Evolutionary conservation across 139 green algal genomes (phyloP).

Genomic region (Chlorella sp.): DNA sequence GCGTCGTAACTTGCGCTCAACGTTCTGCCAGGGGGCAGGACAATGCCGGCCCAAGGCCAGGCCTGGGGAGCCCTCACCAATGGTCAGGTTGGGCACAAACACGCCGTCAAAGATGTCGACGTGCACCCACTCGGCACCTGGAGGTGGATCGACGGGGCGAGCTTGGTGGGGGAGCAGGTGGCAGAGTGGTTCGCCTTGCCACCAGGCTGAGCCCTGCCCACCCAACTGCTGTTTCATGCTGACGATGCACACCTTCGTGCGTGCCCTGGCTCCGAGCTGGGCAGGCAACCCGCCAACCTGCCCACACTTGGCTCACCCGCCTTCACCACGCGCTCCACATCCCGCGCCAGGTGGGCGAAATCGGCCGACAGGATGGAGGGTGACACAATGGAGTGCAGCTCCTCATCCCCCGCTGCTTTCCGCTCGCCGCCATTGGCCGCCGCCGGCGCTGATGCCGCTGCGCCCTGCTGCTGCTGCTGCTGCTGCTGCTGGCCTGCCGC

Average conservation of each 20-base stretch:
- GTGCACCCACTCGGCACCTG: conserved; percentile 57
- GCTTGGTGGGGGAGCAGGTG: neutral
- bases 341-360: conserved; percentile 79
- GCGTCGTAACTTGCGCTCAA: too few species aligned
- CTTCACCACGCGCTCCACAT: conserved; percentile 73
- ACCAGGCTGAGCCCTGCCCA: too few species aligned
- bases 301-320: conserved; percentile 71
- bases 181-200: too few species aligned
- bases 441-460: neutral
- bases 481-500: conserved; percentile 4
- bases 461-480: neutral
- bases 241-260: too few species aligned
- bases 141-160: neutral
- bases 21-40: too few species aligned
- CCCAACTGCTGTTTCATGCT: too few species aligned
- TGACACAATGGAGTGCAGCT: conserved; percentile 59
- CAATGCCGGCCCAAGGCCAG: too few species aligned
- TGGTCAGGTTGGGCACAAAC: conserved; percentile 96
- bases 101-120: conserved; percentile 85
- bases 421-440: neutral
- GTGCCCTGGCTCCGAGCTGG: too few species aligned
- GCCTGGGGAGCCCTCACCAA: conserved; percentile 70
- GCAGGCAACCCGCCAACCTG: too few species aligned
- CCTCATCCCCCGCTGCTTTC: neutral
- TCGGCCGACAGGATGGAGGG: conserved; percentile 89